Evolutionary conservation across 73 alveolate genomes (phyloP), one percentile per base, ranked within the genome.

Genomic region (Paramecium sonneborni): DNA sequence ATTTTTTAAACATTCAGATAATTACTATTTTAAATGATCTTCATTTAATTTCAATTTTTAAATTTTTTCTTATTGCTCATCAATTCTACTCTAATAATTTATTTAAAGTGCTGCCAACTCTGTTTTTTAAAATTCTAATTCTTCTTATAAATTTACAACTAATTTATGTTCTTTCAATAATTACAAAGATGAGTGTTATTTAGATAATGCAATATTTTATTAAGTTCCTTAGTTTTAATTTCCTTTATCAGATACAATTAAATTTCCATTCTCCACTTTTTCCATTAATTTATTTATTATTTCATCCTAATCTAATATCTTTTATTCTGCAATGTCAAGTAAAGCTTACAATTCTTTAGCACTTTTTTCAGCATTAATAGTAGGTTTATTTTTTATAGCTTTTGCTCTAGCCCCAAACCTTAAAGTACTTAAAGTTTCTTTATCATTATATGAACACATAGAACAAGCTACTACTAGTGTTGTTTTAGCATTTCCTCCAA

Each of bases 401-500:
- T 97, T 97, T 1, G 99, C 99, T 32, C 99, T 92, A 88, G 94
- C 96, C 0, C 99, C 98, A 93, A 97, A 97, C 74, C 98, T 90
- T 69, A 97, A 87, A 15, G 99, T 96, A n/a, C 98, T 93, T 24
- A 97, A 62, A 10, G 99, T 96, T 95, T 97, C 99, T 57, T 95
- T 92, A 85, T 96, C 98, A 92, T 94, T 96, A 85, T 97, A 96
- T 32, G 97, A 96, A 21, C 93, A 87, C 69, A 96, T 96, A 5
- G 97, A 92, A 20, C 95, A 91, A 52, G 95, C 93, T 10, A 96
- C 97, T 6, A 97, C 97, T 62, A 97, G 89, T 85, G 98, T 95
- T 18, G 99, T 97, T 91, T 93, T 92, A 26, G 99, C 97, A 89
- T 97, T 97, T 21, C 99, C 99, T 56, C 99, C 99, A 23, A 97